Base-by-base conservation (phyloP, 257 asterid species). In the Solanum piurae region DNA sequence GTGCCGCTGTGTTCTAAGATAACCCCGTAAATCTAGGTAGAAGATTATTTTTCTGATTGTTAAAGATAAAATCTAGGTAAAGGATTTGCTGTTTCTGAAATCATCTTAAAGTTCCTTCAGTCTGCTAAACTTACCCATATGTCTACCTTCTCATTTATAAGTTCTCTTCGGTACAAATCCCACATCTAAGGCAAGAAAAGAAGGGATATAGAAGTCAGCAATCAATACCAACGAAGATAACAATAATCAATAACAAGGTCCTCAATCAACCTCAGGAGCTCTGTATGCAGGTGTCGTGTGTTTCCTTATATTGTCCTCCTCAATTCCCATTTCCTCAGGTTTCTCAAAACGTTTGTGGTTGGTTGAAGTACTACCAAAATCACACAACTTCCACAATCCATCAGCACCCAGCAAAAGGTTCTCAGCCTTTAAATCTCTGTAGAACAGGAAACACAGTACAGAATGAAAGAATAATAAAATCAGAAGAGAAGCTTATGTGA, bases 301-400 rank as follows among this genome's bases (percentile, higher is more conserved):
- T 89, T 97, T 97, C 93, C 99, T 91, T 86, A 97, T 97, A 86
- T 91, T 97, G 84, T 97, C 99, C 93, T 97, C 99, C 94, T 97
- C 99, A 66, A 97, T 93, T 84, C 99, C 99, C 99, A 96, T 97
- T 90, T 97, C 99, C 91, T 94, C 99, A 75, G 99, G 98, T 89
- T 93, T 97, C 92, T 95, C 99, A 92, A 97, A 96, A 89, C 98
- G 93, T 91, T 94, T 97, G 93, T 97, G 99, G 93, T 97, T 95
- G 87, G 98, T 97, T 64, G 98, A 92, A 27, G 94, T 94, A 90
- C 99, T 97, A 88, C 99, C 99, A 88, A 95, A 97, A 89, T 97
- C 99, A 86, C 99, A 97, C 90, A 97, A 88, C 95, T 97, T 97
- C 99, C 99, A 97, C 75, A 89, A 87, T 58, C 98, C 99, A 91